Conservation (phyloP, 306 rosid species). For the Quercus gilva region DNA sequence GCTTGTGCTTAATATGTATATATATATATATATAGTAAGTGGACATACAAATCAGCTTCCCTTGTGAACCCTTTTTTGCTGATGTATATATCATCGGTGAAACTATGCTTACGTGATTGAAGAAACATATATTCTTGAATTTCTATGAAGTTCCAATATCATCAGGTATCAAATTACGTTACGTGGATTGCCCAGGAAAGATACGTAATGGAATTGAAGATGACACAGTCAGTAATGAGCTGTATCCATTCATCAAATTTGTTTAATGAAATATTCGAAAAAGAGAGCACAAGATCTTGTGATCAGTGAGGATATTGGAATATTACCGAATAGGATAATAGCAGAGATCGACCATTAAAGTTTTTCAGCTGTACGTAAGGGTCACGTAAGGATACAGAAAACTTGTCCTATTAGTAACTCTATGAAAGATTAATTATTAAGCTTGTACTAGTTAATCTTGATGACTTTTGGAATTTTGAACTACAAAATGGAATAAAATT, state of each 20-base stretch:
- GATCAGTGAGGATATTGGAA: slow-evolving; percentile 14
- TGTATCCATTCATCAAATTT: slow-evolving; percentile 9
- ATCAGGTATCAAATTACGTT: background rate
- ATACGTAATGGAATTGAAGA: slow-evolving; percentile 19
- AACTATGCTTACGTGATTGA: background rate
- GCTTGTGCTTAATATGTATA: too few species aligned
- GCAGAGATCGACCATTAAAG: background rate
- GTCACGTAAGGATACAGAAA: background rate
- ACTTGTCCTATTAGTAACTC: background rate
- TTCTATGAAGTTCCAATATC: background rate
- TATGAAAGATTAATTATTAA: background rate
- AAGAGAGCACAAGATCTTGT: background rate
- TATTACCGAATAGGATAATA: slow-evolving; percentile 9
- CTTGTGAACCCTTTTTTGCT: background rate
- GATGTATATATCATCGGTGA: background rate
- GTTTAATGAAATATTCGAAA: background rate
- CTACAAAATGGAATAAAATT: too few species aligned
- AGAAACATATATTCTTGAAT: background rate
- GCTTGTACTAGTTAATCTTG: background rate
- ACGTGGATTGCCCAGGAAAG: background rate
- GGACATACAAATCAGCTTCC: background rate
- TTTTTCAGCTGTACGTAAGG: background rate
- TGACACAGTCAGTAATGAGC: background rate
- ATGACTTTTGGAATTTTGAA: background rate
- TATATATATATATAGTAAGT: background rate